Base-by-base conservation (phyloP, 2,329 filamentous ascomycete genomes). In the Ascochyta clinopodiicola region DNA sequence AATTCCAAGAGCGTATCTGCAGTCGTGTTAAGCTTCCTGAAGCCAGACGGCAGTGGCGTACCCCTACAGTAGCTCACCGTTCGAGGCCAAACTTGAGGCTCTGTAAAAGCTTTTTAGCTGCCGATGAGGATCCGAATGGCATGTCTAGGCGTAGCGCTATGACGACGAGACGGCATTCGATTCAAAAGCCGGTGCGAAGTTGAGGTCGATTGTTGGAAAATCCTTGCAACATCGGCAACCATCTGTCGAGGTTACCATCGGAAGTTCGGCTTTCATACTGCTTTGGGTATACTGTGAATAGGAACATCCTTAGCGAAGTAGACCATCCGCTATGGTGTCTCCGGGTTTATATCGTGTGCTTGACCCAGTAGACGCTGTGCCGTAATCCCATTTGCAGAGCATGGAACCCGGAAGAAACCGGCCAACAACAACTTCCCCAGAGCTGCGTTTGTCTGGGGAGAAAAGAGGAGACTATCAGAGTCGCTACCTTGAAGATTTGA, bases 31-130 rank as follows among this genome's bases (percentile, higher is more conserved):
- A 58, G 60, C 54, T 53, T 56, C 17, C 19, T 22, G 22, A n/a
- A 25, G 13, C 12, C 27, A 39, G 21, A 43, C 60, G 57, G 60
- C 29, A 60, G 57, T 60, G 57, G 60, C 57, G 57, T 48, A 37
- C 31, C 29, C n/a, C 24, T 48, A 57, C 27, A 31, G 27, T 44
- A 47, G 53, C 12, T 35, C 47, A 44, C 42, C 44, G 44, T 46
- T 54, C 42, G 42, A 40, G 36, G 25, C 40, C 32, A 38, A 25
- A 42, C 1, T 34, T 52, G 44, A 47, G 47, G 38, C 46, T 51
- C 46, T 56, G 31, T 24, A 46, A 38, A 59, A 49, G 46, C 56
- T 43, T 46, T 59, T 51, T 51, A 56, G 46, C 48, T 47, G 43
- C 53, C 53, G 53, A 51, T 36, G 44, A 50, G 40, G n/a, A 24